Evolutionary conservation across 768 basidiomycete genomes (phyloP).

Genomic region (Termitomyces sp.): DNA sequence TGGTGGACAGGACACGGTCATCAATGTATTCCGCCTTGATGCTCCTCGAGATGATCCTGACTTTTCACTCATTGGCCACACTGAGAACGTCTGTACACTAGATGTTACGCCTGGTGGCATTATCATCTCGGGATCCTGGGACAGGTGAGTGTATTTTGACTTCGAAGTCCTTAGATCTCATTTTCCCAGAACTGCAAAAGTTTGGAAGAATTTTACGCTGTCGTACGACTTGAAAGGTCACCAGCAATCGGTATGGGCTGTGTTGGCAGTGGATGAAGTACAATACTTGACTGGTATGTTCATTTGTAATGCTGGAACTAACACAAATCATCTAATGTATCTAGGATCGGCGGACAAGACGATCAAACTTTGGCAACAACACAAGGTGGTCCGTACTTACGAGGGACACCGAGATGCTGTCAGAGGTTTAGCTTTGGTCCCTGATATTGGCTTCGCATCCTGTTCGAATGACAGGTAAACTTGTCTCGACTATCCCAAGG

Average conservation of each 20-base stretch:
- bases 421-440: slow-evolving; percentile 72
- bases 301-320: neutral
- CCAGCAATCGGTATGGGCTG: slow-evolving; percentile 91
- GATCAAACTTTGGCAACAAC: slow-evolving; percentile 82
- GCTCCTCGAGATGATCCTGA: slow-evolving; percentile 62
- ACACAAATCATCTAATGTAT: neutral
- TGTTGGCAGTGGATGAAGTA: slow-evolving; percentile 70
- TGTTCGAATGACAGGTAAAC: slow-evolving; percentile 88
- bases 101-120: slow-evolving; percentile 62
- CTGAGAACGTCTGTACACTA: slow-evolving; percentile 85
- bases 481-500: slow-evolving; percentile 6
- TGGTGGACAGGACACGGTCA: slow-evolving; percentile 83
- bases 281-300: slow-evolving; percentile 76
- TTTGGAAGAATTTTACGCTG: slow-evolving; percentile 79
- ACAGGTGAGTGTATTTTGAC: slow-evolving; percentile 54
- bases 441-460: slow-evolving; percentile 90
- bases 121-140: slow-evolving; percentile 96
- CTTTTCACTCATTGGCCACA: slow-evolving; percentile 83
- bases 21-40: slow-evolving; percentile 74
- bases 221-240: slow-evolving; percentile 78
- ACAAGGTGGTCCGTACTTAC: slow-evolving; percentile 71
- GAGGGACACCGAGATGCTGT: slow-evolving; percentile 90
- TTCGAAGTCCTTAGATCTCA: neutral
- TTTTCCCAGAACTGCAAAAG: slow-evolving; percentile 77
- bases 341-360: slow-evolving; percentile 91